These are phyloP conservation scores for Hanseniaspora mollemarum DNA, from an alignment of 805 yeast genomes.

Conservation along the genomic window DNA sequence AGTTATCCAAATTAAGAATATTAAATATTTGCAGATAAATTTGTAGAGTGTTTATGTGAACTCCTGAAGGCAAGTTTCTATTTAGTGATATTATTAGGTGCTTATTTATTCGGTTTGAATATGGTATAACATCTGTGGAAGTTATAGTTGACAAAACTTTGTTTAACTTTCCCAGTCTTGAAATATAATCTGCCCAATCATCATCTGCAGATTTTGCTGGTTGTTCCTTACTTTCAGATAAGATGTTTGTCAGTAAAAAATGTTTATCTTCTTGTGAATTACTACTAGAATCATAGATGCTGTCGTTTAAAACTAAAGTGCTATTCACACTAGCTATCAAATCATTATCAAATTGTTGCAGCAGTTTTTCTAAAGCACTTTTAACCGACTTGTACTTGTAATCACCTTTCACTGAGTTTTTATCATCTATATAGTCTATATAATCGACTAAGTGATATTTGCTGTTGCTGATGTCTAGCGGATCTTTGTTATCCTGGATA, in stretches of 20 bases:
- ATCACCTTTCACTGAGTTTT: slow-evolving; percentile 17
- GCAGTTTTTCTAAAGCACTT: slow-evolving; percentile 58
- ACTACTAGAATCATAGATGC: background rate
- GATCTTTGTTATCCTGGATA: background rate
- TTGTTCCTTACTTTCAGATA: background rate
- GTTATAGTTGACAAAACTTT: slow-evolving; percentile 42
- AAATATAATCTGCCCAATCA: slow-evolving; percentile 98
- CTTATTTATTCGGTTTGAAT: slow-evolving; percentile 52
- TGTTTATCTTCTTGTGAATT: background rate
- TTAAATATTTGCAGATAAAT: slow-evolving; percentile 62
- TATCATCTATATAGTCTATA: background rate
- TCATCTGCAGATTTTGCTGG: slow-evolving; percentile 46
- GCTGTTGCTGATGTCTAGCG: background rate
- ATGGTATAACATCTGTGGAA: slow-evolving; percentile 46
- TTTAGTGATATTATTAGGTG: slow-evolving; percentile 69
- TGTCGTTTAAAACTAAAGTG: background rate
- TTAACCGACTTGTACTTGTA: slow-evolving; percentile 60
- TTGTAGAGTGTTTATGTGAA: slow-evolving; percentile 76
- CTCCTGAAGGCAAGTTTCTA: slow-evolving; percentile 83
- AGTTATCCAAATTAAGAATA: slow-evolving; percentile 43
- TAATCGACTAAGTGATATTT: background rate
- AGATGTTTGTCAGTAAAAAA: background rate
- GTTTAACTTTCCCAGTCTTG: slow-evolving; percentile 68
- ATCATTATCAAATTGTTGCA: slow-evolving; percentile 41
- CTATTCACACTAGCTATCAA: background rate